phyloP scores from a whole-genome alignment of 352 stramenopile species.

The Globisporangium polare region DNA sequence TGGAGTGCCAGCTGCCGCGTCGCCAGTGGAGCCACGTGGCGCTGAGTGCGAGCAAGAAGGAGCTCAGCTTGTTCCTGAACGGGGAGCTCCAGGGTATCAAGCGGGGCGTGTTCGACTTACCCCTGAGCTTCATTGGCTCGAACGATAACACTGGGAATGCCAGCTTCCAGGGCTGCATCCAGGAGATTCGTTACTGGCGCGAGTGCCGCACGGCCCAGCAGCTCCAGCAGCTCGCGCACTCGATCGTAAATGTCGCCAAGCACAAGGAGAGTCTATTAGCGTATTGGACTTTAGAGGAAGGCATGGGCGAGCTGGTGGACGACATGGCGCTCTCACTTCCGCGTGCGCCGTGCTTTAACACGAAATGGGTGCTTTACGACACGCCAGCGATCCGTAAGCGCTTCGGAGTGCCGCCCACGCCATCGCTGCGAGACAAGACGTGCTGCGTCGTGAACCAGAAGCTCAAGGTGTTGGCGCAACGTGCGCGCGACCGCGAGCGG shows the following conservation, averaged over 20 bases:
- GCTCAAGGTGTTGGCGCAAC: conserved; percentile 58
- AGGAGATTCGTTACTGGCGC: conserved; percentile 71
- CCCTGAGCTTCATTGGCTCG: conserved; percentile 41
- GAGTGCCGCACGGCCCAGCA: conserved; percentile 33
- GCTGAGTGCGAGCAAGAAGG: conserved; percentile 40
- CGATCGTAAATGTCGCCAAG: conserved; percentile 40
- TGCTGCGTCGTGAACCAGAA: conserved; percentile 66
- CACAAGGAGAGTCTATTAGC: conserved; percentile 29
- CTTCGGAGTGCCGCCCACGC: conserved; percentile 54
- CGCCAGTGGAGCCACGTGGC: conserved; percentile 62
- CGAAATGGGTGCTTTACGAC: conserved; percentile 51
- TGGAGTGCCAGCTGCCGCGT: conserved; percentile 35
- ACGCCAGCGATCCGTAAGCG: conserved; percentile 32
- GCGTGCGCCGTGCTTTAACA: conserved; percentile 42
- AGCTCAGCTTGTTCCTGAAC: conserved; percentile 52
- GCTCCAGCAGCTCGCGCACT: conserved; percentile 26
- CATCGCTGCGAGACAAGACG: conserved; percentile 58
- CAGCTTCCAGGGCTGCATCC: conserved; percentile 59
- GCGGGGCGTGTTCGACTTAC: conserved; percentile 53
- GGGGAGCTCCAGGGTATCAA: conserved; percentile 33
- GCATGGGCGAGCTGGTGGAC: conserved; percentile 61
- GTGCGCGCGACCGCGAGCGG: conserved; percentile 39
- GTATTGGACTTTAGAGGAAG: conserved; percentile 83
- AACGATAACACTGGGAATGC: conserved; percentile 11
- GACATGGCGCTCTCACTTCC: conserved; percentile 57